Percentiles rank a stretch among this genome's conserved stretches.
Conservation (phyloP, 2,329 filamentous ascomycete genomes). For the Verticillium zaregamsianum region DNA sequence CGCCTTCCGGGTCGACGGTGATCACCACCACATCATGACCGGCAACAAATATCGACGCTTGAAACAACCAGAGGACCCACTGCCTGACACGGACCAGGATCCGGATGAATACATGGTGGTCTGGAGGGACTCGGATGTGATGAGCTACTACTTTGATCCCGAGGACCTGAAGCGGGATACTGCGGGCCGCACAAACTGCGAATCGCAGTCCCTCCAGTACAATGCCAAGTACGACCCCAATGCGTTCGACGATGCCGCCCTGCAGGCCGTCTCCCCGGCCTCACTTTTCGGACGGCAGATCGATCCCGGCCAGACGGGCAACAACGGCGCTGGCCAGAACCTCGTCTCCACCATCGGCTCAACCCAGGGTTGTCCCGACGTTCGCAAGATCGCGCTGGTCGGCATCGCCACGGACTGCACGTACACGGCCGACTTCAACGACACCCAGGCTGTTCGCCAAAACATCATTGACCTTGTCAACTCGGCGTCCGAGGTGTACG, state of each 20-base stretch:
- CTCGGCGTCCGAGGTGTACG: constrained; percentile 80
- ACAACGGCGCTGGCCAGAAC: constrained; percentile 78
- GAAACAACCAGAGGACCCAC: constrained; percentile 67
- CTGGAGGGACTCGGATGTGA: constrained; percentile 86
- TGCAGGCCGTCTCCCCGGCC: constrained; percentile 57
- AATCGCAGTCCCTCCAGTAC: constrained; percentile 72
- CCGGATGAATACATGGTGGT: constrained; percentile 78
- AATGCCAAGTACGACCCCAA: constrained; percentile 73
- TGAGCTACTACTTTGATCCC: constrained; percentile 35
- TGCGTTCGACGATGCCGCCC: constrained; percentile 48
- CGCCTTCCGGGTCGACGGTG: constrained; percentile 73
- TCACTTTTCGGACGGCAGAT: constrained; percentile 70
- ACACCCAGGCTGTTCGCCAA: constrained; percentile 56
- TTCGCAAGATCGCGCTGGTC: constrained; percentile 86
- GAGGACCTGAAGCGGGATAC: constrained; percentile 62
- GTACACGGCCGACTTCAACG: constrained; percentile 71
- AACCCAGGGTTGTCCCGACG: constrained; percentile 78
- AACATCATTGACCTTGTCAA: constrained; percentile 86
- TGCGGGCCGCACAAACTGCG: constrained; percentile 51
- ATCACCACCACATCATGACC: constrained; percentile 84
- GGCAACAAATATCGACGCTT: constrained; percentile 69
- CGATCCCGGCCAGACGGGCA: constrained; percentile 63
- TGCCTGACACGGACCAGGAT: constrained; percentile 44
- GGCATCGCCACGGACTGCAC: constrained; percentile 92
- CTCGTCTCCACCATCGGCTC: constrained; percentile 74